Evolutionary conservation across 371 early-diverging fungal genomes (phyloP).

Genomic region (Mortierella sp.): DNA sequence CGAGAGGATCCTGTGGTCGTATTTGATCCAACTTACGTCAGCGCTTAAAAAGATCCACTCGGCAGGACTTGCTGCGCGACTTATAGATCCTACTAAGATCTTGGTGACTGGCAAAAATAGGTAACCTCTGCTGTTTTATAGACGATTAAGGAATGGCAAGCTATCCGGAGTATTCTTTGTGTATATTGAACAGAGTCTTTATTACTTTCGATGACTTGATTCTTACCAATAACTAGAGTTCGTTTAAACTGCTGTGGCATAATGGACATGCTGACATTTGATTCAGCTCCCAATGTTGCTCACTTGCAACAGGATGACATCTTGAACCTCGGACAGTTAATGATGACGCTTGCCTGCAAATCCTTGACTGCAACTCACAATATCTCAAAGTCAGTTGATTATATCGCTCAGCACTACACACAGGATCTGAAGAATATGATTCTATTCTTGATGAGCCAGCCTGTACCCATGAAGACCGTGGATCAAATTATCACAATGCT

Average conservation of each 20-base stretch:
- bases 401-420: conserved; percentile 80
- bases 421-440: conserved; percentile 86
- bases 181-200: too few relatives aligned
- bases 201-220: not conserved
- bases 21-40: conserved; percentile 86
- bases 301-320: conserved; percentile 89
- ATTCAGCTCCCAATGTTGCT: conserved; percentile 70
- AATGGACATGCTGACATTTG: conserved; percentile 87
- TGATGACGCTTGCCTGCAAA: conserved; percentile 85
- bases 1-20: conserved; percentile 89
- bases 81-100: conserved; percentile 86
- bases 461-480: conserved; percentile 78
- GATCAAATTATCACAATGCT: conserved; percentile 89
- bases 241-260: conserved; percentile 87
- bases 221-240: conserved; percentile 66
- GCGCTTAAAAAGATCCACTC: conserved; percentile 88
- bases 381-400: conserved; percentile 81
- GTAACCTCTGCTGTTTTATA: conserved; percentile 46
- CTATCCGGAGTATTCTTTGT: too few relatives aligned
- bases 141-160: not conserved
- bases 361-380: conserved; percentile 77
- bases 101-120: conserved; percentile 87
- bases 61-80: conserved; percentile 82
- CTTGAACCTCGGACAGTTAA: conserved; percentile 87
- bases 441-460: conserved; percentile 83